These are phyloP conservation scores for Tetracladium marchalianum DNA, from an alignment of 495 filamentous ascomycete species.

Conservation along the genomic window DNA sequence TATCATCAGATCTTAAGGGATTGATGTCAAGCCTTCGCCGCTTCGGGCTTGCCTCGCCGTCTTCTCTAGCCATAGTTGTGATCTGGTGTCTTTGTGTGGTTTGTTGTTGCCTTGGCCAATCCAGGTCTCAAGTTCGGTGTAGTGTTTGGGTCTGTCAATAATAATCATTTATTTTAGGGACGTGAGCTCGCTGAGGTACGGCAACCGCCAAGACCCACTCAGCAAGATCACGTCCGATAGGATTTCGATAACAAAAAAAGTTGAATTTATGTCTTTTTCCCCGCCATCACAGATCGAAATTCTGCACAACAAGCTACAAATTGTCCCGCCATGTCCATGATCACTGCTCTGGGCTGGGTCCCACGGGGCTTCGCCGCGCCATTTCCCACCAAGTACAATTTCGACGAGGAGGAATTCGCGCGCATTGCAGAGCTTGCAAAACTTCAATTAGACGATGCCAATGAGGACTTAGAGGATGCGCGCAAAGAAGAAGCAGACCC, in stretches of 20 bases:
- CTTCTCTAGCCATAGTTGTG: constrained; percentile 25
- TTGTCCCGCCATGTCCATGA: constrained; percentile 52
- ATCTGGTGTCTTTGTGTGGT: not conserved
- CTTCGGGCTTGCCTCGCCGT: constrained; percentile 45
- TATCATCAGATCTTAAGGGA: constrained; percentile 42
- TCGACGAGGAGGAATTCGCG: constrained; percentile 86
- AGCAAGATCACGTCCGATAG: too few relatives aligned
- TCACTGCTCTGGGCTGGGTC: constrained; percentile 90
- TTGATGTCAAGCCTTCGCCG: constrained; percentile 52
- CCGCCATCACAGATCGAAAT: too few relatives aligned
- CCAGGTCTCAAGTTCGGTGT: not conserved
- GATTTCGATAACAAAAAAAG: not conserved
- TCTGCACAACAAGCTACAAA: not conserved
- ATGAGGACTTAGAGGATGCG: constrained; percentile 72
- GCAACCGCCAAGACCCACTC: too few relatives aligned
- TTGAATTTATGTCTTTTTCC: not conserved
- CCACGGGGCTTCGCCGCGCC: constrained; percentile 86
- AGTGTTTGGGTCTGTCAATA: too few relatives aligned
- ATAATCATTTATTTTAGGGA: too few relatives aligned
- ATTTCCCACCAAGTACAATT: constrained; percentile 81
- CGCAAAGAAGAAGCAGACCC: constrained; percentile 31
- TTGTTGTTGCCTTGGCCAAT: not conserved
- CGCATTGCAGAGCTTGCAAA: constrained; percentile 85
- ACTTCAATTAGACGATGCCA: constrained; percentile 85
- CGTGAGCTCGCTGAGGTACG: too few relatives aligned